Evolutionary conservation across 768 basidiomycete species (phyloP).

Genomic region (Coprinopsis cinerea): DNA sequence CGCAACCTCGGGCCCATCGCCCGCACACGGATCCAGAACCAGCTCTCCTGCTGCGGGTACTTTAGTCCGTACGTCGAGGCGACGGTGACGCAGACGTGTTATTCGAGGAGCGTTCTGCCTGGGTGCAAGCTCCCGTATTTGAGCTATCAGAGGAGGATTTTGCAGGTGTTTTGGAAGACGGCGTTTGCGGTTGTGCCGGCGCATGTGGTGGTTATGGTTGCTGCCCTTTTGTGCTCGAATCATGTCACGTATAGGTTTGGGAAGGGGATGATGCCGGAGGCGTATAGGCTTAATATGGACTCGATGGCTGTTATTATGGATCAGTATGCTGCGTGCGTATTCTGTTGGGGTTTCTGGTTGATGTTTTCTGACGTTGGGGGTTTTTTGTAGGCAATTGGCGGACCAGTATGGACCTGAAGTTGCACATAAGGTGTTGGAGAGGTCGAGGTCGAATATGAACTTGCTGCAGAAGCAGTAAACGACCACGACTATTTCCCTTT

Average conservation of each 20-base stretch:
- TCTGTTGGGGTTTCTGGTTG: neutral
- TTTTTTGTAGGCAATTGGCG: conserved; percentile 6
- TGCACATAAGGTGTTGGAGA: conserved; percentile 10
- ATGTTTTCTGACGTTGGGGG: neutral
- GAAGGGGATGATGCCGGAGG: conserved; percentile 85
- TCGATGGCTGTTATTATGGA: conserved; percentile 83
- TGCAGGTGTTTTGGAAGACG: conserved; percentile 58
- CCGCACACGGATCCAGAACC: conserved; percentile 63
- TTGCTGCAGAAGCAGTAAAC: no score
- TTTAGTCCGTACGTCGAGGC: conserved; percentile 78
- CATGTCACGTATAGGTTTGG: conserved; percentile 85
- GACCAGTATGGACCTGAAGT: conserved; percentile 13
- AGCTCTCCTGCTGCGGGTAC: conserved; percentile 75
- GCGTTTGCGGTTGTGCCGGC: conserved; percentile 63
- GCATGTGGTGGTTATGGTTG: conserved; percentile 59
- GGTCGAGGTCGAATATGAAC: conserved; percentile 8
- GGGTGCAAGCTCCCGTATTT: conserved; percentile 71
- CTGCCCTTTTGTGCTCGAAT: conserved; percentile 65
- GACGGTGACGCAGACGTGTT: conserved; percentile 66
- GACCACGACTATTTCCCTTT: no score
- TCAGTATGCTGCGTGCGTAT: conserved; percentile 62
- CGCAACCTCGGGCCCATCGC: conserved; percentile 49
- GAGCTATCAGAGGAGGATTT: conserved; percentile 45
- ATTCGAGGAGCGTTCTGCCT: conserved; percentile 59
- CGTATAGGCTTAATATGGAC: conserved; percentile 63